Conservation (phyloP, 805 yeast species). For the Candida mattraensis region DNA sequence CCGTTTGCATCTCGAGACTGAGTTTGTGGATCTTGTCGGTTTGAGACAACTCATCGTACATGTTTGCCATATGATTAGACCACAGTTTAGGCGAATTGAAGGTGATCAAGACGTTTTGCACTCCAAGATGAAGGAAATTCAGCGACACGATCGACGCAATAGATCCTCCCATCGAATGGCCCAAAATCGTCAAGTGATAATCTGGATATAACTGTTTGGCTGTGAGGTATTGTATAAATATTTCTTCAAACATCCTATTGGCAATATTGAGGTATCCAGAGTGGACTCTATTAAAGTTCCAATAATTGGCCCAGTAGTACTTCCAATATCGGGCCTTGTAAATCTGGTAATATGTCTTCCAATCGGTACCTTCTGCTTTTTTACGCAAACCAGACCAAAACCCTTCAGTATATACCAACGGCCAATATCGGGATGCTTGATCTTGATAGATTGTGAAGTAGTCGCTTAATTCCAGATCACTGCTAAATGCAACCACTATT, state of each 20-base stretch:
- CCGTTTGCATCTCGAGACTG: conserved; percentile 11
- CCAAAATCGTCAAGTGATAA: conserved; percentile 16
- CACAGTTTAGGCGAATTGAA: conserved; percentile 24
- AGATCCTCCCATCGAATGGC: conserved; percentile 27
- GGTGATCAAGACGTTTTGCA: conserved; percentile 17
- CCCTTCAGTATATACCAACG: conserved; percentile 16
- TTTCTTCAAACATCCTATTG: conserved; percentile 21
- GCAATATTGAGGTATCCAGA: conserved; percentile 22
- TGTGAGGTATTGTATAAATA: conserved; percentile 16
- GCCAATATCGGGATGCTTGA: conserved; percentile 19
- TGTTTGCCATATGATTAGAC: conserved; percentile 20
- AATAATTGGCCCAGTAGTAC: conserved; percentile 18
- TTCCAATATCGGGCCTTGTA: conserved; percentile 18
- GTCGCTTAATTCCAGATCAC: conserved; percentile 21
- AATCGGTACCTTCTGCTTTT: conserved; percentile 1
- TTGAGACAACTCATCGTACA: conserved; percentile 19
- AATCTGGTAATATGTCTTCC: conserved; percentile 7
- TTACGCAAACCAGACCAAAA: conserved; percentile 18
- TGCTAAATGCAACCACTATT: conserved; percentile 19
- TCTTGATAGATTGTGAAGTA: conserved; percentile 22
- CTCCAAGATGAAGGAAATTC: conserved; percentile 18
- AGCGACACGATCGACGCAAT: conserved; percentile 21
- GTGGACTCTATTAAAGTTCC: conserved; percentile 19
- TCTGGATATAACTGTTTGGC: conserved; percentile 13
- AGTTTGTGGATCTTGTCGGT: conserved; percentile 15